Evolutionary conservation across 129 eudicot species (phyloP).

Genomic region (Chrysanthemum makinoi): DNA sequence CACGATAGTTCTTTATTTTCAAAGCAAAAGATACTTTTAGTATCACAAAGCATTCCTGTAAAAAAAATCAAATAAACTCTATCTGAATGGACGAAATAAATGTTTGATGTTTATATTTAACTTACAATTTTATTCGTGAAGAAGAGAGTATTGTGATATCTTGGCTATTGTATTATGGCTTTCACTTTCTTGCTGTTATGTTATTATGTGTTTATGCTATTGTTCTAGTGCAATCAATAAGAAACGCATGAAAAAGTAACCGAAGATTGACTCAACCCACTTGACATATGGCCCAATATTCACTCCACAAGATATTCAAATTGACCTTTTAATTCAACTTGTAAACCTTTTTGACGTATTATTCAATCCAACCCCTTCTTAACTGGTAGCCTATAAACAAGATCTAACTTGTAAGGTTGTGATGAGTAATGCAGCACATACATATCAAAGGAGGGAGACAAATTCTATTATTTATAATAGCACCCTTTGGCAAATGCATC

Average conservation of each 20-base stretch:
- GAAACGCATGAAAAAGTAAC: neutral
- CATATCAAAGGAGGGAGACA: slow-evolving; percentile 9
- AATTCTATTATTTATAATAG: neutral
- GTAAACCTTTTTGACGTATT: neutral
- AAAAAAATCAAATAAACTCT: slow-evolving; percentile 8
- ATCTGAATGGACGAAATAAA: neutral
- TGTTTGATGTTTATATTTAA: slow-evolving; percentile 6
- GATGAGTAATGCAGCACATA: neutral
- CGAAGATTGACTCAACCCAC: neutral
- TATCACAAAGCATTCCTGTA: neutral
- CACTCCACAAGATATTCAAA: neutral
- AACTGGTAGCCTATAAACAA: no score
- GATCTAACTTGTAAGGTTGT: no score
- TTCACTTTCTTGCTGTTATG: no score
- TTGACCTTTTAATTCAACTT: neutral
- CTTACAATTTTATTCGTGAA: slow-evolving; percentile 6
- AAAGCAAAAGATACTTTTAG: neutral
- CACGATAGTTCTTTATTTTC: no score
- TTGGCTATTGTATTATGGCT: no score
- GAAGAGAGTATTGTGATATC: neutral
- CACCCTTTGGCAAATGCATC: slow-evolving; percentile 8
- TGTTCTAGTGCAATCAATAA: neutral
- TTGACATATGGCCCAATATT: neutral
- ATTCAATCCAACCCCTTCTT: neutral
- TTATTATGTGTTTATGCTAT: neutral